Conservation (phyloP, 2,329 filamentous ascomycete genomes). For the Neonectria sp. region DNA sequence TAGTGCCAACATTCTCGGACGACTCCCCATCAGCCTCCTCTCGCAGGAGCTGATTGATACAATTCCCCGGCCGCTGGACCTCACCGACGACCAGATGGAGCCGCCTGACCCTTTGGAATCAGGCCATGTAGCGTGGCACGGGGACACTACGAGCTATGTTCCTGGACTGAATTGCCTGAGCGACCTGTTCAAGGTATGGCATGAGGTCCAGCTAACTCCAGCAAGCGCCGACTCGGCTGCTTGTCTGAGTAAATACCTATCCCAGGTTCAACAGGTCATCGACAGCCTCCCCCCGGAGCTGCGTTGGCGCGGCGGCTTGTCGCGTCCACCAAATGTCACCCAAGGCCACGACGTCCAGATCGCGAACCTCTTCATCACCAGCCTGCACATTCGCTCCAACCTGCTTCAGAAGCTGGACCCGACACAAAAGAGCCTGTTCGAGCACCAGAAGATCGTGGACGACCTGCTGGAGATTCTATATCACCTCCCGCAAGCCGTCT, state of each 20-base stretch:
- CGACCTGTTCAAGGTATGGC: slow-evolving; percentile 54
- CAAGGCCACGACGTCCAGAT: slow-evolving; percentile 55
- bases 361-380: slow-evolving; percentile 56
- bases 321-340: slow-evolving; percentile 48
- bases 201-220: slow-evolving; percentile 44
- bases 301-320: slow-evolving; percentile 55
- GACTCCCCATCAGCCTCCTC: slow-evolving; percentile 45
- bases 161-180: slow-evolving; percentile 52
- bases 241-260: slow-evolving; percentile 32
- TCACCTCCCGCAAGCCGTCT: slow-evolving; percentile 51
- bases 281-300: slow-evolving; percentile 52
- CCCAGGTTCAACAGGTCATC: slow-evolving; percentile 48
- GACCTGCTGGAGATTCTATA: slow-evolving; percentile 55
- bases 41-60: slow-evolving; percentile 40
- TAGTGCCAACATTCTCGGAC: slow-evolving; percentile 49
- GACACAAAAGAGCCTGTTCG: slow-evolving; percentile 26
- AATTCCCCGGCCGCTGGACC: slow-evolving; percentile 43
- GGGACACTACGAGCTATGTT: slow-evolving; percentile 51
- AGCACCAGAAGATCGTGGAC: slow-evolving; percentile 53
- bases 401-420: slow-evolving; percentile 52
- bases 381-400: slow-evolving; percentile 55
- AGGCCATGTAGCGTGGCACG: slow-evolving; percentile 49
- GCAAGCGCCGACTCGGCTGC: slow-evolving; percentile 21
- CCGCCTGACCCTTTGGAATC: slow-evolving; percentile 6
- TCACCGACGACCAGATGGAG: slow-evolving; percentile 52